Evolutionary conservation across 495 filamentous ascomycete genomes (phyloP).

Genomic region (Parmelia sp.): DNA sequence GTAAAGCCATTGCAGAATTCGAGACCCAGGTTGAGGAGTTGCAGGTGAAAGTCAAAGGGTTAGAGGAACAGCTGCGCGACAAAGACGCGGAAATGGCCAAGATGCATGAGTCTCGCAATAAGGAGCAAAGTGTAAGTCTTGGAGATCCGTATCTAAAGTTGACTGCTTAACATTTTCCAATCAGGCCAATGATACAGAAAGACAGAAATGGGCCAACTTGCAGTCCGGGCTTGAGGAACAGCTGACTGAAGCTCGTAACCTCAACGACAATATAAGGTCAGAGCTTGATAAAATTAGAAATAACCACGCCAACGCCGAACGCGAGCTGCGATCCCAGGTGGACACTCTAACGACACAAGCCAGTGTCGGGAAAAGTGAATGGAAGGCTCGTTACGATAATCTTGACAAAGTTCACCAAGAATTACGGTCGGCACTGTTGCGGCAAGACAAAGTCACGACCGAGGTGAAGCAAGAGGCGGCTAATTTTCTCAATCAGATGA

Average conservation of each 20-base stretch:
- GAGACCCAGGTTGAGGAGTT: constrained; percentile 66
- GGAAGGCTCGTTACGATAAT: constrained; percentile 52
- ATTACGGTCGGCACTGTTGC: constrained; percentile 59
- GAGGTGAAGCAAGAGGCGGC: constrained; percentile 83
- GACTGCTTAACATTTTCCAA: constrained; percentile 10
- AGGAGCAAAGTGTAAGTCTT: constrained; percentile 42
- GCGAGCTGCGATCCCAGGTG: constrained; percentile 57
- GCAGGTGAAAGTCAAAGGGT: constrained; percentile 62
- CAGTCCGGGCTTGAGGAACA: constrained; percentile 69
- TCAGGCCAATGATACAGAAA: constrained; percentile 42
- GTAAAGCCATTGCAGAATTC: constrained; percentile 63
- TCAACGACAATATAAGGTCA: constrained; percentile 67
- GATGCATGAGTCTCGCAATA: constrained; percentile 36
- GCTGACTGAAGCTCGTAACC: constrained; percentile 66
- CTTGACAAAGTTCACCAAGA: constrained; percentile 65
- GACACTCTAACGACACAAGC: constrained; percentile 42
- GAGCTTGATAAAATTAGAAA: constrained; percentile 68
- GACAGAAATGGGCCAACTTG: constrained; percentile 66
- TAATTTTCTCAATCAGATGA: constrained; percentile 84
- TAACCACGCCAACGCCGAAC: constrained; percentile 59
- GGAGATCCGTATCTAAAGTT: background rate
- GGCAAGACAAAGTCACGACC: constrained; percentile 79
- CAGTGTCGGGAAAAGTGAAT: constrained; percentile 37
- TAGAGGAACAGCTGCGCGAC: constrained; percentile 55
- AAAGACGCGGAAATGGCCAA: constrained; percentile 53